Conservation (phyloP, 371 early-diverging fungal genomes). For the Massospora cicadina region DNA sequence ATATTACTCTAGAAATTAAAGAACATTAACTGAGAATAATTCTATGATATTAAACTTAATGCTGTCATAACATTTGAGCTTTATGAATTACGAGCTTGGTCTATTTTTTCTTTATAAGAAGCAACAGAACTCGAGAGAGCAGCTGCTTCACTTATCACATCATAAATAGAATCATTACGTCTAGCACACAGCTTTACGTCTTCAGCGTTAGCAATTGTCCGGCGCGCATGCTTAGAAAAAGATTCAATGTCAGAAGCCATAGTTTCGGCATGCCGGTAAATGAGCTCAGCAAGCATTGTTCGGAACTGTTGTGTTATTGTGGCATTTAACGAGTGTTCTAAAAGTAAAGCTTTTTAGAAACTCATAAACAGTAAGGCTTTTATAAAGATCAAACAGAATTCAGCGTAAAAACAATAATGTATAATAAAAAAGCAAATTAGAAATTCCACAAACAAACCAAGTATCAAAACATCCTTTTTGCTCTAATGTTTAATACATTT, state of each 20-base stretch:
- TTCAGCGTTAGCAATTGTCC: neutral
- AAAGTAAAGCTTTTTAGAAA: too few species aligned
- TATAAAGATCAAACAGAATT: too few species aligned
- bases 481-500: too few species aligned
- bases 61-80: too few species aligned
- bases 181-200: constrained; percentile 2
- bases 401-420: too few species aligned
- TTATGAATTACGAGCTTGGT: neutral
- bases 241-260: constrained; percentile 13
- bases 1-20: too few species aligned
- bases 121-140: neutral
- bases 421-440: too few species aligned
- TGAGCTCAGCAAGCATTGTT: neutral
- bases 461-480: too few species aligned
- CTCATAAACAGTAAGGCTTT: too few species aligned
- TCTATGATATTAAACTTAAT: too few species aligned
- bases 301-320: neutral
- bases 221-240: neutral
- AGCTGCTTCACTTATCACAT: neutral
- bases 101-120: neutral
- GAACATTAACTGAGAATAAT: too few species aligned
- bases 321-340: neutral
- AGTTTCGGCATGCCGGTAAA: neutral
- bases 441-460: too few species aligned
- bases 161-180: constrained; percentile 1